Conservation (phyloP, 768 basidiomycete genomes). For the Tylopilus subfusipes region DNA sequence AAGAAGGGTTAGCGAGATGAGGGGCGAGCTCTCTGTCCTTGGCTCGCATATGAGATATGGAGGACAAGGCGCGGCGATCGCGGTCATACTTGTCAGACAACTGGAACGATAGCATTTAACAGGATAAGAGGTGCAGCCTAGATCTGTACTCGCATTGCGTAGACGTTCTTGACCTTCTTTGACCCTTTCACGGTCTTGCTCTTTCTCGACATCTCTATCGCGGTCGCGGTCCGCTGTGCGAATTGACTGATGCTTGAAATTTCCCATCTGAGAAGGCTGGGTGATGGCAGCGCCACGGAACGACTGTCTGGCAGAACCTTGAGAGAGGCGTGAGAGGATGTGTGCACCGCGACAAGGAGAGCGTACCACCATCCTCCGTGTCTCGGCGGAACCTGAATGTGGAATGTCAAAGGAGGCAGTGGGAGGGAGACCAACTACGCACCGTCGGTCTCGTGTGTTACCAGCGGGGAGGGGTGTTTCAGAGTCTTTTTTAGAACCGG, state of each 20-base stretch:
- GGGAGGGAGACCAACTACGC: constrained; percentile 12
- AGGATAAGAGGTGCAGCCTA: neutral
- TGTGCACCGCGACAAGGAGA: constrained; percentile 2
- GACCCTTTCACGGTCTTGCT: constrained; percentile 57
- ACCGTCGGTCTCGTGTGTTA: constrained; percentile 68
- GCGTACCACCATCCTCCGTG: constrained; percentile 66
- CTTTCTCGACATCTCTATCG: constrained; percentile 44
- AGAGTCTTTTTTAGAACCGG: constrained; percentile 53
- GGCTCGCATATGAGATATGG: constrained; percentile 47
- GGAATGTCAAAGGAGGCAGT: constrained; percentile 6
- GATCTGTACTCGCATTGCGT: constrained; percentile 51
- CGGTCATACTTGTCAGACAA: constrained; percentile 87
- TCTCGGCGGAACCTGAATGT: constrained; percentile 67
- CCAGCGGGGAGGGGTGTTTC: constrained; percentile 51
- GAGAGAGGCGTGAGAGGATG: constrained; percentile 25
- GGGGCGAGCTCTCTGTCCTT: constrained; percentile 69
- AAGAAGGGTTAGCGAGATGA: constrained; percentile 47
- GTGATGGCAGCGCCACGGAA: constrained; percentile 63
- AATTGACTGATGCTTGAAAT: constrained; percentile 85
- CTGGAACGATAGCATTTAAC: constrained; percentile 36
- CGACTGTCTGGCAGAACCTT: constrained; percentile 56
- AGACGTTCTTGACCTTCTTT: constrained; percentile 77
- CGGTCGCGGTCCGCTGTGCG: constrained; percentile 61
- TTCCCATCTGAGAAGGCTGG: constrained; percentile 90
- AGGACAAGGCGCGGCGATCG: constrained; percentile 58